Base-by-base conservation (phyloP, 495 filamentous ascomycete species). In the Cairneyella variabilis region DNA sequence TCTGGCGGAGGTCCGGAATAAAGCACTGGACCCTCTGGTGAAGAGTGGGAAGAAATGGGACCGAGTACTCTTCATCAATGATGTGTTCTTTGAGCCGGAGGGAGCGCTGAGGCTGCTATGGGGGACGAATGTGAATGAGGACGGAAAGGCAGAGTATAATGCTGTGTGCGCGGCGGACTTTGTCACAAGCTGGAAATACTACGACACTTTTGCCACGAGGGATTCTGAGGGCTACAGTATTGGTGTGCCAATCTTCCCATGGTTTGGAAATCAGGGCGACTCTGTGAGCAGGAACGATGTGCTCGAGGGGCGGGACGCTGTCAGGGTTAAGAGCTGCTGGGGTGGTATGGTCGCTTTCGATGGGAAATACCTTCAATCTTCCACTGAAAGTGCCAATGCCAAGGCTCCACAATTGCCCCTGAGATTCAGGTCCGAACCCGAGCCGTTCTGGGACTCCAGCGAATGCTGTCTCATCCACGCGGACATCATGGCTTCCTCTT, bases 81-180 rank as follows among this genome's bases (percentile, higher is more conserved):
- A 91, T 63, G 76, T 90, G 22, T 65, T 83, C 17, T 91, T 91
- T 67, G 66, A 84, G 36, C 84, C 89, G 0, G 62, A 83, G 6
- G 85, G 91, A 49, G 83, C 82, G 1, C 71, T 79, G 12, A 83
- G 91, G 38, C 71, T 93, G 4, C 75, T 93, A 12, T 88, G 91
- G 65, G 86, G 83, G 3, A 92, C 89, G 1, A 86, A 91, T 57
- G 44, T 64, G 7, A 75, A 76, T 12, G 64, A 72, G 8, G 72
- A 75, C 18, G 85, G 85, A 18, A 65, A 70, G n/a, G 64, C 84
- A 1, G 64, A 77, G 42, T 91, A 90, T 61, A 78, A 83, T n/a
- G 84, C 87, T n/a, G 88, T 85, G 2, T 93, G 89, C 53, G 88
- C 84, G 2, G 69, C 88, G 5, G 89, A 93, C 64, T 92, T 87